Conservation (phyloP, 164 flowering plant species). For the Litsea cubeba region DNA sequence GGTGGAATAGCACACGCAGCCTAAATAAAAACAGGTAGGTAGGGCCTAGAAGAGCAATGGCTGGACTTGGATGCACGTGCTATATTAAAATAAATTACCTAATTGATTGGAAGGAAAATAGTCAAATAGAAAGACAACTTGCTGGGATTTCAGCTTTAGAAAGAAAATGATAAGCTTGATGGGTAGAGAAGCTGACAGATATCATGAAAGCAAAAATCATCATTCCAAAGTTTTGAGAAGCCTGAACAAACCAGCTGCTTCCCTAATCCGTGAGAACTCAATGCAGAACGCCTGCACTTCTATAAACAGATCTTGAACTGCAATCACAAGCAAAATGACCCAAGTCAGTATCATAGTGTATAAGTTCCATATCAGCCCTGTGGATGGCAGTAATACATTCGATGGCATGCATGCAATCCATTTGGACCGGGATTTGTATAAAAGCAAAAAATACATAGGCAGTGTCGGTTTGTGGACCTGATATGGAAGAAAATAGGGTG, state of each 20-base stretch:
- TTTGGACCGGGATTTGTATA: background rate
- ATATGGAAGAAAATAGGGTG: too few species aligned
- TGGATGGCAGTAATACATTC: background rate
- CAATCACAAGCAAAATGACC: constrained; percentile 20
- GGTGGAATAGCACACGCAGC: too few species aligned
- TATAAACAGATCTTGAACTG: constrained; percentile 91
- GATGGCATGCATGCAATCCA: background rate
- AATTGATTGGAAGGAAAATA: background rate
- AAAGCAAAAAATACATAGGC: background rate
- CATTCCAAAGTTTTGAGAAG: constrained; percentile 82
- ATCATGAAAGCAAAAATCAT: background rate
- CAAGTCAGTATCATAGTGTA: background rate
- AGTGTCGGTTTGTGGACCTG: too few species aligned
- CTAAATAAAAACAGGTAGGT: too few species aligned
- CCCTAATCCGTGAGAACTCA: constrained; percentile 90
- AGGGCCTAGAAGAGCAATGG: too few species aligned
- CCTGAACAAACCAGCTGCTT: constrained; percentile 90
- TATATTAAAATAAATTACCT: too few species aligned
- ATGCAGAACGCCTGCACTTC: constrained; percentile 99
- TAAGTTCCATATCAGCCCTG: background rate
- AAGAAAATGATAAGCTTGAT: background rate
- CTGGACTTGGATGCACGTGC: too few species aligned
- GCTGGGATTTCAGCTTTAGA: background rate
- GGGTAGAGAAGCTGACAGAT: background rate
- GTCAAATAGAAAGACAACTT: background rate